Base-by-base conservation (phyloP, 2,329 filamentous ascomycete genomes). In the Coniochaeta sp. region DNA sequence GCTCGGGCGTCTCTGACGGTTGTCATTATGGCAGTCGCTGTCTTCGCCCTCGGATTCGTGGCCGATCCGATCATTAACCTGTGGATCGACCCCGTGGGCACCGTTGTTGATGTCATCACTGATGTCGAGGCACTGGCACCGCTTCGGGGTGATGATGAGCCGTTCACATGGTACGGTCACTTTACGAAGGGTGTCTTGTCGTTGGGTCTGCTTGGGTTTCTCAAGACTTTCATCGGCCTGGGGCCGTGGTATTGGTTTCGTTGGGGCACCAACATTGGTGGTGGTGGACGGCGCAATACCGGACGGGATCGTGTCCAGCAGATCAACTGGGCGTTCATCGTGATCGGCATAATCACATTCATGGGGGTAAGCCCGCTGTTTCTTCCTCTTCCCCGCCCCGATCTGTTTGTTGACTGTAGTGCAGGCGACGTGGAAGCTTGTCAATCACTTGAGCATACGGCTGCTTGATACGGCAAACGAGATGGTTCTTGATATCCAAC, bases 41-140 rank as follows among this genome's bases (percentile, higher is more conserved):
- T 96, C 28, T 98, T 96, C 69, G 42, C 90, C 0, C 84, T 98
- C 60, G 95, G 95, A 47, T 98, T 97, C 68, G 76, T 98, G 65
- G 93, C 93, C 62, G 93, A 98, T 73, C 93, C 93, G 1, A 91
- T 98, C 62, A 88, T 98, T 72, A 90, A 92, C 67, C 77, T 96
- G 30, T 96, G 93, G 78, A 76, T 93, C 59, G 91, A 96, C 69
- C 92, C 92, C 0, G 75, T 86, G 60, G 85, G 86, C 57, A 85
- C 84, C 12, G 77, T 89, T 57, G 72, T 76, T 36, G 80, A 82
- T 24, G 75, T 81, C 44, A 76, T 86, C 28, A 75, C 79, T 30
- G 76, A 73, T 57, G 72, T 72, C 17, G 75, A 75, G 36, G 77
- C 78, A 47, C 67, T 74, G 44, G 74, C 79, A 56, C 67, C 55